A percentile compares a stretch with the other conserved stretches of the same genome.
These are phyloP conservation scores for Rhodamnia argentea DNA, from an alignment of 345 rosid species.

Conservation along the genomic window DNA sequence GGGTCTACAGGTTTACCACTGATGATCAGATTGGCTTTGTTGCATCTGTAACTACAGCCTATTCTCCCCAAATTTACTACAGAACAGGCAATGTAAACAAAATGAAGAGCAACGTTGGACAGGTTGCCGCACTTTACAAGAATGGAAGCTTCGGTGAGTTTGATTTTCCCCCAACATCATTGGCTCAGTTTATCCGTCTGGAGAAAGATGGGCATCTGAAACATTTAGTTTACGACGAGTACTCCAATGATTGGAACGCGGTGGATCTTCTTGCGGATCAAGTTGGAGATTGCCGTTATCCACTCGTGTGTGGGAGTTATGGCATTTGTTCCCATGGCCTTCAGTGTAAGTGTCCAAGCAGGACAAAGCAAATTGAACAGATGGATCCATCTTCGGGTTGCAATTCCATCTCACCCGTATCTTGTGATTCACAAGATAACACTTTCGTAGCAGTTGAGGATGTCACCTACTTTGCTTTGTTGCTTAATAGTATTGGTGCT, in stretches of 20 bases:
- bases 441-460: neutral
- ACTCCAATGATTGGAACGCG: accelerated
- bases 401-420: neutral
- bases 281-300: neutral
- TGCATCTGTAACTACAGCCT: no score
- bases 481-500: neutral
- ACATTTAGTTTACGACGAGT: accelerated
- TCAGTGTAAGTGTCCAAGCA: neutral
- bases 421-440: neutral
- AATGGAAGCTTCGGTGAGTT: neutral
- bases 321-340: neutral
- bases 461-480: neutral
- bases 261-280: neutral
- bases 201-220: accelerated
- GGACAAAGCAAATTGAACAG: neutral
- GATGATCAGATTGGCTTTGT: neutral
- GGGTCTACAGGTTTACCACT: neutral
- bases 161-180: neutral
- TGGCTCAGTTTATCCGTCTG: accelerated
- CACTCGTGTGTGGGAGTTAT: neutral
- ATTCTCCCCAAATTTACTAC: neutral
- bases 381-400: neutral
- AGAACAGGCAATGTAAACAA: neutral
- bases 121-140: neutral
- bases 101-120: neutral